Base-by-base conservation (phyloP, 2,329 filamentous ascomycete species). In the Ceratocystis albifundus region DNA sequence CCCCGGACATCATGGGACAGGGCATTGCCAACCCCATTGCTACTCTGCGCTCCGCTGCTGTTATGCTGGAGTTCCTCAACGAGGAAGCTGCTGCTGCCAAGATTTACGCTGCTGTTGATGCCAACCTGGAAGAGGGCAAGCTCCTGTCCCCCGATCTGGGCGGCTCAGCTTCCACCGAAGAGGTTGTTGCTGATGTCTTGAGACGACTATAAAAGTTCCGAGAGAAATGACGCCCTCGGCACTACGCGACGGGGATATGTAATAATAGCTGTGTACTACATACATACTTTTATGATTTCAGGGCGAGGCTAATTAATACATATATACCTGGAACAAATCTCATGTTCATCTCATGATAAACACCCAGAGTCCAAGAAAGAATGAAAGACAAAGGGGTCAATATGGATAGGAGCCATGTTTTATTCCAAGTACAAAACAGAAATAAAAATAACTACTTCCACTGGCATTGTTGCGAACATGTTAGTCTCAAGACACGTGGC, bases 1-100 rank as follows among this genome's bases (percentile, higher is more conserved):
- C 94, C 36, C 94, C 94, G 4, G 94, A 99, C 74, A 99, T 99
- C 70, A 87, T 91, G 84, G 94, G 94, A 71, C 81, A 88, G 81
- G 86, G 87, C 70, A 93, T 99, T 74, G 91, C 94, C 71, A 99
- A 99, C 79, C 94, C 94, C 28, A 95, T 99, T 73, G 94, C 94
- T 45, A 97, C 94, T 8, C 83, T 99, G 70, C 82, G 94, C 74
- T 94, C 89, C 76, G 88, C 91, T 17, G 94, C 89, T 44, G 81
- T 96, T 69, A 97, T 99, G 94, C 82, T 99, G 70, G 93, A 97
- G 80, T 99, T 97, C 77, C 80, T 97, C 70, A 86, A 90, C 70
- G 87, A 96, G 80, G 88, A 91, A 77, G 80, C 84, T 69, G 94
- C 94, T 22, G 94, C 94, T 44, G 90, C 89, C 36, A 86, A 82